A percentile compares a stretch with the other conserved stretches of the same genome.
phyloP scores from a whole-genome alignment of 768 basidiomycete genomes.

The Leucocoprinus leucothites region DNA sequence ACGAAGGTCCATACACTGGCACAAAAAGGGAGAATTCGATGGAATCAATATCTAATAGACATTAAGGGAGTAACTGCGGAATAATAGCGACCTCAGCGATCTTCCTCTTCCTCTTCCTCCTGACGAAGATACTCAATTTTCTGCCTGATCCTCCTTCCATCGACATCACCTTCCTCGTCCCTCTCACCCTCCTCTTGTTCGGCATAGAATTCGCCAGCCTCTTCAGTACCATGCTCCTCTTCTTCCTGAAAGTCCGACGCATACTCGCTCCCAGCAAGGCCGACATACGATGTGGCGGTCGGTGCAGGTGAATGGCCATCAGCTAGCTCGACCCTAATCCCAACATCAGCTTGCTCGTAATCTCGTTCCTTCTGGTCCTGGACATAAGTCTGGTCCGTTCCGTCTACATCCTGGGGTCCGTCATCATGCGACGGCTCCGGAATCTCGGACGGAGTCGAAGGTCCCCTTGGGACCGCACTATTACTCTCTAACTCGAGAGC shows the following conservation, averaged over 20 bases:
- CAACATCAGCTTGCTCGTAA: conserved; percentile 25
- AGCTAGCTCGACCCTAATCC: conserved; percentile 23
- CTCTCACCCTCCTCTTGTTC: conserved; percentile 31
- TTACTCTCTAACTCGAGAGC: conserved; percentile 4
- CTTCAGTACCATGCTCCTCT: conserved; percentile 58
- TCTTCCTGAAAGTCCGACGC: conserved; percentile 34
- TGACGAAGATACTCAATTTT: conserved; percentile 4
- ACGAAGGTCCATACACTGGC: neutral
- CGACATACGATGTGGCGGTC: conserved; percentile 47
- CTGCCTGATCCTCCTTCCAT: neutral
- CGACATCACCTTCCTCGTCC: conserved; percentile 19
- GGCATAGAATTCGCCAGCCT: conserved; percentile 27
- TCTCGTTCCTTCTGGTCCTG: conserved; percentile 11
- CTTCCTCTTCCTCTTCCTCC: conserved; percentile 12
- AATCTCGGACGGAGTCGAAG: conserved; percentile 2
- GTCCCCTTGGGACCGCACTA: neutral
- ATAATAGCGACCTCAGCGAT: neutral
- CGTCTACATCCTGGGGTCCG: neutral
- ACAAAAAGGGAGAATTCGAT: neutral
- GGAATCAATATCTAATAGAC: neutral
- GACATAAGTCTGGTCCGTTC: conserved; percentile 12
- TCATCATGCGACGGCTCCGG: neutral
- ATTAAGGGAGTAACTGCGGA: neutral
- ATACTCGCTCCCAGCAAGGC: conserved; percentile 8
- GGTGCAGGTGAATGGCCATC: conserved; percentile 43